phyloP scores from a whole-genome alignment of 352 stramenopile species.

The Blastocystis sp. region DNA sequence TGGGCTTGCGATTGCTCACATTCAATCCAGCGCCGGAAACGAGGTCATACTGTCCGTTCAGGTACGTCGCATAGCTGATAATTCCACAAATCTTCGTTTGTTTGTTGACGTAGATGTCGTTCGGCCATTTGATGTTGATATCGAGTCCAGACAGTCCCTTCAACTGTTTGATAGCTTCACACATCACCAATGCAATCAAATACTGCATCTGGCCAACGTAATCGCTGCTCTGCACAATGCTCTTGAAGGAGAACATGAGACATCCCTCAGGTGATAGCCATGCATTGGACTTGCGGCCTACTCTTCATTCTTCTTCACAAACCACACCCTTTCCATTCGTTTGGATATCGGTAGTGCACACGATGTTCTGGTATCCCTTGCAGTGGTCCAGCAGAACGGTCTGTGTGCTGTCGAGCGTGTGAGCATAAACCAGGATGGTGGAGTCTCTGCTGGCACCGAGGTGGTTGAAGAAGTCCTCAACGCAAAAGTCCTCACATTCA shows the following conservation, averaged over 20 bases:
- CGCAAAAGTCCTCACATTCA: conserved; percentile 8
- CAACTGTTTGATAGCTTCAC: conserved; percentile 41
- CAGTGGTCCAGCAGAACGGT: conserved; percentile 33
- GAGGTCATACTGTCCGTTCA: conserved; percentile 53
- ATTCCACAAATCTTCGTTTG: conserved; percentile 72
- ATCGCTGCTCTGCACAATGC: conserved; percentile 22
- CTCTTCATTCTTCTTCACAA: neutral
- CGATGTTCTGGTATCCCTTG: conserved; percentile 34
- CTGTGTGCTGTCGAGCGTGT: conserved; percentile 49
- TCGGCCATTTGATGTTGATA: conserved; percentile 72
- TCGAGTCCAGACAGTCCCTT: conserved; percentile 39
- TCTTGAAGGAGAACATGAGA: conserved; percentile 69
- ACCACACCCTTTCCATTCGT: conserved; percentile 23
- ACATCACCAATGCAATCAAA: conserved; percentile 54
- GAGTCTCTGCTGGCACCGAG: conserved; percentile 18
- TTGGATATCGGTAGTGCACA: conserved; percentile 60
- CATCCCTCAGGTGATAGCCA: conserved; percentile 49
- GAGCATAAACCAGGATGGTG: conserved; percentile 42
- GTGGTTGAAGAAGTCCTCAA: conserved; percentile 24
- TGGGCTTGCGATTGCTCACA: conserved; percentile 70
- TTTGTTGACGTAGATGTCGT: conserved; percentile 71
- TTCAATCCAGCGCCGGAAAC: conserved; percentile 71
- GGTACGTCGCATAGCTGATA: conserved; percentile 70
- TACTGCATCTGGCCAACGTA: conserved; percentile 58
- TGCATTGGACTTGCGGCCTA: conserved; percentile 32